Percentiles rank a stretch among this genome's conserved stretches.
Evolutionary conservation across 768 basidiomycete genomes (phyloP).

Genomic region (Mycena metata): DNA sequence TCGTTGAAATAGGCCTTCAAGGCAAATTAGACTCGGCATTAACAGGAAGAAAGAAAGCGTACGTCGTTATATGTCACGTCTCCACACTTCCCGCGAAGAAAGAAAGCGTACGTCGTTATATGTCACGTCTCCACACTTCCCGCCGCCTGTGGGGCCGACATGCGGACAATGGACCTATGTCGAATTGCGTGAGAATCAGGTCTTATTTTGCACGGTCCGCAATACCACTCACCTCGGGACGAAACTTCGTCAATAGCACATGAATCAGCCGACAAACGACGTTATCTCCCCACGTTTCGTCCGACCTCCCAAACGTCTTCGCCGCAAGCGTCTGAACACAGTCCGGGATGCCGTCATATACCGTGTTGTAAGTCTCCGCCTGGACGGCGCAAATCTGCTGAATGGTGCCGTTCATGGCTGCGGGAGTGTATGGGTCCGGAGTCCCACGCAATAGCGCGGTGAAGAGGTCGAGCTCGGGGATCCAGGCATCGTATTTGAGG

Average conservation of each 20-base stretch:
- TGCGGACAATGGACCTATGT: not conserved
- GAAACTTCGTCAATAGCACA: conserved; percentile 22
- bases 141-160: conserved; percentile 16
- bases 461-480: conserved; percentile 15
- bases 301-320: conserved; percentile 18
- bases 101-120: conserved; percentile 13
- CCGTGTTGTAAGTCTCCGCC: conserved; percentile 19
- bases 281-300: conserved; percentile 26
- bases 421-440: not conserved
- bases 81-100: conserved; percentile 17
- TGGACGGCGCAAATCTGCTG: conserved; percentile 11
- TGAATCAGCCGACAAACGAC: conserved; percentile 25
- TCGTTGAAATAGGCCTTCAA: conserved; percentile 10
- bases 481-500: conserved; percentile 19
- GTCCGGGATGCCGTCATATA: not conserved
- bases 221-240: conserved; percentile 1
- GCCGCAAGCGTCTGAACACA: conserved; percentile 5
- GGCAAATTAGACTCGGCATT: not conserved
- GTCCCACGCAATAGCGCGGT: not conserved
- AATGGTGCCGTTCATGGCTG: not conserved
- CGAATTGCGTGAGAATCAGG: conserved; percentile 7
- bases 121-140: conserved; percentile 22
- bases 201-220: not conserved
- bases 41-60: too few species aligned
- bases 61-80: conserved; percentile 25